Base-by-base conservation (phyloP, 2,329 filamentous ascomycete genomes). In the Orbilia blumenaviensis region DNA sequence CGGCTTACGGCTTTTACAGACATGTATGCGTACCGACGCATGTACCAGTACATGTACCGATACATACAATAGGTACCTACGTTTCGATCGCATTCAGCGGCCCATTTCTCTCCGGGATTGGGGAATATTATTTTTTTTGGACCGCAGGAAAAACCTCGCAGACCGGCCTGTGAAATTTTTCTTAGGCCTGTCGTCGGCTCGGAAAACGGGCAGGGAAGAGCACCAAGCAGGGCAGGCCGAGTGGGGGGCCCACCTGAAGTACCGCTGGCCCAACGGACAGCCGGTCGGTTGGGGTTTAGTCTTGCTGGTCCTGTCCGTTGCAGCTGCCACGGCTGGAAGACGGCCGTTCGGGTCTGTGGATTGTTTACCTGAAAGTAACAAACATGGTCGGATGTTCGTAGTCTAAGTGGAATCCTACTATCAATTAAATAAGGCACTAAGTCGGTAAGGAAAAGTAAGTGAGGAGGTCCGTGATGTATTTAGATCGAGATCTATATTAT, bases 171-270 rank as follows among this genome's bases (percentile, higher is more conserved):
- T 66, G 62, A 62, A 67, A 67, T 62, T 75, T 67, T 74, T 38
- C 23, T 54, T n/a, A 14, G 41, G 62, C 62, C 48, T 64, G 58
- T 64, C 27, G 14, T 56, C 64, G 72, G 72, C 72, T 76, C 72
- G 72, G 72, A 66, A 76, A 64, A 76, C 56, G 18, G 58, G 48
- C 64, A 76, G 72, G 72, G 56, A 67, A 52, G 38, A 64, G 34
- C 14, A 25, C 60, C 36, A 42, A 44, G 48, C 56, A 71, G 36
- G n/a, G 58, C 34, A 66, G 60, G 60, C 68, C 69, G 69, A 74
- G 62, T 74, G 62, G 68, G 68, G 61, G 64, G 42, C 36, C 38
- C 41, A 56, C 41, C 34, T 18, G 27, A 61, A 61, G 25, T 32
- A 34, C 44, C 36, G 63, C 50, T 63, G 34, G 63, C 52, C 38